Evolutionary conservation across 495 filamentous ascomycete species (phyloP).

Genomic region (Aspergillus leporis): DNA sequence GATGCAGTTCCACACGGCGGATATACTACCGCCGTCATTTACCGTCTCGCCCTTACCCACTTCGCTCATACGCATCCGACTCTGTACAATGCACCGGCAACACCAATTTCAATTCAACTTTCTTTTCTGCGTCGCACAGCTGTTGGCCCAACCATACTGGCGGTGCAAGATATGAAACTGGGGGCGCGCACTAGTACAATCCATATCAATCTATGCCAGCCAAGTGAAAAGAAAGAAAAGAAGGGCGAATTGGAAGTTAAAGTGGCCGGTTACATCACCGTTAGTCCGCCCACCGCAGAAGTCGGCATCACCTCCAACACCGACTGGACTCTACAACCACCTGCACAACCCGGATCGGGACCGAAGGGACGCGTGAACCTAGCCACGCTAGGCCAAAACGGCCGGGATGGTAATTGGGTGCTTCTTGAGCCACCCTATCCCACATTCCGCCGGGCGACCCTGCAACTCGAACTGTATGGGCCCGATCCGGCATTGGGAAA

Average conservation of each 20-base stretch:
- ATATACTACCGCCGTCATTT: slow-evolving; percentile 66
- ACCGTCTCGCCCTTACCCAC: slow-evolving; percentile 60
- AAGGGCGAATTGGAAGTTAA: slow-evolving; percentile 46
- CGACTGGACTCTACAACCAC: slow-evolving; percentile 48
- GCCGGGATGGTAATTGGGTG: slow-evolving; percentile 33
- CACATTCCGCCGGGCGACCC: slow-evolving; percentile 53
- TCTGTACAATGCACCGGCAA: slow-evolving; percentile 62
- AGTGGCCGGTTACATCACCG: slow-evolving; percentile 69
- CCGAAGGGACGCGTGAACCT: slow-evolving; percentile 28
- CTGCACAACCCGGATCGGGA: slow-evolving; percentile 39
- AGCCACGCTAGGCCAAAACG: slow-evolving; percentile 37
- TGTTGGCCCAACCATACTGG: slow-evolving; percentile 60
- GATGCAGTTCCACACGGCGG: slow-evolving; percentile 78
- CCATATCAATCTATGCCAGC: slow-evolving; percentile 64
- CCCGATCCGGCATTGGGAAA: slow-evolving; percentile 39
- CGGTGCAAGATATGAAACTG: slow-evolving; percentile 70
- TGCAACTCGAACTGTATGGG: slow-evolving; percentile 55
- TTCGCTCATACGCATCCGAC: slow-evolving; percentile 62
- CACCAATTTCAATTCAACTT: slow-evolving; percentile 62
- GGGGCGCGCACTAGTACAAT: slow-evolving; percentile 69
- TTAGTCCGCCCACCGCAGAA: slow-evolving; percentile 60
- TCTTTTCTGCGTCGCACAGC: slow-evolving; percentile 71
- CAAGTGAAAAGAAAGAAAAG: slow-evolving; percentile 22
- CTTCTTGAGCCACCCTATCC: slow-evolving; percentile 38
- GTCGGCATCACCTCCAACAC: slow-evolving; percentile 57